A percentile compares a stretch with the other conserved stretches of the same genome.
These are phyloP conservation scores for Ehretia macrophylla DNA, from an alignment of 257 asterid species.

Conservation along the genomic window DNA sequence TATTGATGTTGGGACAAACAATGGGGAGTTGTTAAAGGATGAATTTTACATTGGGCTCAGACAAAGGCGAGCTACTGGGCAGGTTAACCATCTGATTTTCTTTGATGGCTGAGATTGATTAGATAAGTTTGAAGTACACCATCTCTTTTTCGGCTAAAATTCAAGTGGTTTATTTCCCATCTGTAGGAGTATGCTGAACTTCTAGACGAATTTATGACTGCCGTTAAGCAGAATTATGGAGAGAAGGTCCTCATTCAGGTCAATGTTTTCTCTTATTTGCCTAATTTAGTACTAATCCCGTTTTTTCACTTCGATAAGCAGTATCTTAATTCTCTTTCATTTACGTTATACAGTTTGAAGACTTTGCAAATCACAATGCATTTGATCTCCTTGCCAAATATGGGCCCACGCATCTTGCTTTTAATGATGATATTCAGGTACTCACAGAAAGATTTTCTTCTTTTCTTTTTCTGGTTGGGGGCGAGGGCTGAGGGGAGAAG, in stretches of 20 bases:
- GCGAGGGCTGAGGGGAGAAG: no score
- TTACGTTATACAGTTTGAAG: constrained; percentile 58
- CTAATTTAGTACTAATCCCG: constrained; percentile 2
- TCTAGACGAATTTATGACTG: constrained; percentile 71
- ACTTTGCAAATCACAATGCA: constrained; percentile 85
- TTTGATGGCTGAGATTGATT: constrained; percentile 6
- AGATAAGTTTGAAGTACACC: neutral
- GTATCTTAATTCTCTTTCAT: neutral
- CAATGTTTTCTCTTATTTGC: constrained; percentile 9
- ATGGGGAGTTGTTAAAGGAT: constrained; percentile 59
- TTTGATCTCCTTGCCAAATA: constrained; percentile 75
- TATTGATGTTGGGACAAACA: constrained; percentile 79
- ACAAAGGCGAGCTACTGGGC: constrained; percentile 71
- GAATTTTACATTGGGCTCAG: constrained; percentile 74
- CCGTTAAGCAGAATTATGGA: constrained; percentile 79
- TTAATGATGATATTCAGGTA: constrained; percentile 84
- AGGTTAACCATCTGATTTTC: constrained; percentile 35
- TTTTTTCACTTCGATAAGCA: neutral
- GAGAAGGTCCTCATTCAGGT: constrained; percentile 87
- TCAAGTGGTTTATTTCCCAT: constrained; percentile 8
- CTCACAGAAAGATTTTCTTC: neutral
- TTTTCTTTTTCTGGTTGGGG: neutral
- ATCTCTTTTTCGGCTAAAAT: constrained; percentile 3
- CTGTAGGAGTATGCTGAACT: constrained; percentile 73
- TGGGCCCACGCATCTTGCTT: constrained; percentile 69